phyloP scores from a whole-genome alignment of 1,284 basidiomycete genomes.

The Chondrostereum purpureum region DNA sequence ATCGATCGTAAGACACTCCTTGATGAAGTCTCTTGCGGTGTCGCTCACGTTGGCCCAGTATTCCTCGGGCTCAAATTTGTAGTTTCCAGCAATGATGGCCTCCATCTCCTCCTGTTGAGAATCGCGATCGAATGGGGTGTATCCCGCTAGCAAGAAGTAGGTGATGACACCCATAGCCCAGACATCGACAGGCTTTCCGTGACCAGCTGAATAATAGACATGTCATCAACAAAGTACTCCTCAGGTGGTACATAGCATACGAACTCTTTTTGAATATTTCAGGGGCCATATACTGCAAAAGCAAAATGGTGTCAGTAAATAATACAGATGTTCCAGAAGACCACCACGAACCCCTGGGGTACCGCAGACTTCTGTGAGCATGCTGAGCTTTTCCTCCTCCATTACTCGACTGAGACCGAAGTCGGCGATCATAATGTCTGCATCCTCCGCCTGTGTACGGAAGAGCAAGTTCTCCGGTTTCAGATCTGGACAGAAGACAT shows the following conservation, averaged over 20 bases:
- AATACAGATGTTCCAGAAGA: constrained; percentile 1
- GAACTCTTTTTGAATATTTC: constrained; percentile 94
- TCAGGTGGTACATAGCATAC: constrained; percentile 18
- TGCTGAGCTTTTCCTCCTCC: constrained; percentile 84
- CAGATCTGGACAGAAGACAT: constrained; percentile 50
- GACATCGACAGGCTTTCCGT: constrained; percentile 93
- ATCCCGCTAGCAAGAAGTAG: constrained; percentile 91
- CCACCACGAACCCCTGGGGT: constrained; percentile 62
- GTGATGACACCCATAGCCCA: constrained; percentile 98
- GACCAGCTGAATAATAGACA: constrained; percentile 55
- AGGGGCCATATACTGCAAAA: constrained; percentile 88
- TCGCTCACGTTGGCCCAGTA: constrained; percentile 85
- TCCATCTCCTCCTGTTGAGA: constrained; percentile 86
- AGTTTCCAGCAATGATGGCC: constrained; percentile 86
- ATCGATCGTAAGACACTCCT: constrained; percentile 78
- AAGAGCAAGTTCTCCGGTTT: constrained; percentile 98
- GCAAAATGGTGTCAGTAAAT: constrained; percentile 16
- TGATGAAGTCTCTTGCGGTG: constrained; percentile 78
- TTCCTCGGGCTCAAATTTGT: constrained; percentile 76
- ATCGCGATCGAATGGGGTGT: constrained; percentile 92
- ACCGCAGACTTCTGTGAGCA: constrained; percentile 93
- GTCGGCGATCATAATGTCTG: constrained; percentile 96
- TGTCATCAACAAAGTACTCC: constrained; percentile 7
- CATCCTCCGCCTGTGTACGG: constrained; percentile 82
- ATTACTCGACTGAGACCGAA: constrained; percentile 90